These are phyloP conservation scores for Ascocoryne sarcoides DNA, from an alignment of 2,329 filamentous ascomycete species.

Conservation along the genomic window DNA sequence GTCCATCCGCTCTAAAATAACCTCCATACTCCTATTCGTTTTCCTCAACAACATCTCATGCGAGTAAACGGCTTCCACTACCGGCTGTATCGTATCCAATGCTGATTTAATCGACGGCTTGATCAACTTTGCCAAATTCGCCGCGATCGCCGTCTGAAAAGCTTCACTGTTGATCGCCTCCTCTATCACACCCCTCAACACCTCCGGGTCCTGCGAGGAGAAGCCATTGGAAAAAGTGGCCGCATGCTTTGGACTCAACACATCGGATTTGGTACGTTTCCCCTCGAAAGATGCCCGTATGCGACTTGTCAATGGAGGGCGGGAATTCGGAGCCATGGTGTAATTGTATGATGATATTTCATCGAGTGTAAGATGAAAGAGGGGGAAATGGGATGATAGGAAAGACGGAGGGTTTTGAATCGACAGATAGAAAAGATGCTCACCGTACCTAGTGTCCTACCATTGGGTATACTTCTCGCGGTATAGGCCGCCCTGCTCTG, in stretches of 20 bases:
- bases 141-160: constrained; percentile 26
- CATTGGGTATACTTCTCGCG: neutral
- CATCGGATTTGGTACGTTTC: constrained; percentile 17
- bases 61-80: constrained; percentile 27
- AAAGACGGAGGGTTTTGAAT: neutral
- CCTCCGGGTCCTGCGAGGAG: constrained; percentile 18
- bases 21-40: constrained; percentile 26
- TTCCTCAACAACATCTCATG: constrained; percentile 26
- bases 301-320: constrained; percentile 25
- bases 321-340: constrained; percentile 19
- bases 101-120: constrained; percentile 27
- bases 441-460: neutral
- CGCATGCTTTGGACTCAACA: constrained; percentile 8
- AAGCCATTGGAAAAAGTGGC: constrained; percentile 15
- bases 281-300: constrained; percentile 25
- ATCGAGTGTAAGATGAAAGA: constrained; percentile 4
- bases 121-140: constrained; percentile 24
- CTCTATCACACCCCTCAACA: constrained; percentile 21
- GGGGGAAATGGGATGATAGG: neutral
- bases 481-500: neutral
- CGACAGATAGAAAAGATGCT: neutral
- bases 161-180: constrained; percentile 23
- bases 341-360: constrained; percentile 2
- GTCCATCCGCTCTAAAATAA: constrained; percentile 22
- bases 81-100: constrained; percentile 27